Conservation (phyloP, 352 stramenopile genomes). For the Globisporangium radiosum region DNA sequence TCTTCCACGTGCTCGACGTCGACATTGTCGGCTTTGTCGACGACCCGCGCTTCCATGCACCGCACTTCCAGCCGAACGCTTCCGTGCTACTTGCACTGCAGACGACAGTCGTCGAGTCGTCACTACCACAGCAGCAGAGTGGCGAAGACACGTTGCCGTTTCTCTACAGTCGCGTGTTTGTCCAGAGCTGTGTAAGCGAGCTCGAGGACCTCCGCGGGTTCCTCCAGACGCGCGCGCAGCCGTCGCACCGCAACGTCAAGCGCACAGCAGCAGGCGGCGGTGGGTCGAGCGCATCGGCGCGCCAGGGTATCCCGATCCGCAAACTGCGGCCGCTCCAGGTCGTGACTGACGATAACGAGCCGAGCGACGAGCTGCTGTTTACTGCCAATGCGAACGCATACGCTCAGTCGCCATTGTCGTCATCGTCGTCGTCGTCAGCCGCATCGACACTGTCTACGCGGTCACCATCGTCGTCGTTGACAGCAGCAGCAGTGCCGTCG, state of each 20-base stretch:
- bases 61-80: constrained; percentile 13
- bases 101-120: neutral
- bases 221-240: constrained; percentile 43
- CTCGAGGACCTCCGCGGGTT: constrained; percentile 52
- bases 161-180: constrained; percentile 58
- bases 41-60: constrained; percentile 8
- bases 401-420: neutral
- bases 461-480: neutral
- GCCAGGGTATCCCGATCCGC: constrained; percentile 27
- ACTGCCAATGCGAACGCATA: neutral
- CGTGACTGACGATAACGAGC: constrained; percentile 22
- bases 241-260: constrained; percentile 15
- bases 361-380: constrained; percentile 1
- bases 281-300: constrained; percentile 8
- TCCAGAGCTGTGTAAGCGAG: constrained; percentile 54
- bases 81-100: constrained; percentile 14
- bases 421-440: neutral
- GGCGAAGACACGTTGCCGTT: constrained; percentile 48
- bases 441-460: neutral
- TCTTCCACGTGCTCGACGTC: constrained; percentile 39
- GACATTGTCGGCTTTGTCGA: constrained; percentile 17
- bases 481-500: neutral
- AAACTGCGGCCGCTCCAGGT: constrained; percentile 64
- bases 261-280: constrained; percentile 3
- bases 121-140: constrained; percentile 7